Evolutionary conservation across 73 alveolate species (phyloP), one percentile per base, ranked within the genome.

Genomic region (Paramecium tetraurelia): DNA sequence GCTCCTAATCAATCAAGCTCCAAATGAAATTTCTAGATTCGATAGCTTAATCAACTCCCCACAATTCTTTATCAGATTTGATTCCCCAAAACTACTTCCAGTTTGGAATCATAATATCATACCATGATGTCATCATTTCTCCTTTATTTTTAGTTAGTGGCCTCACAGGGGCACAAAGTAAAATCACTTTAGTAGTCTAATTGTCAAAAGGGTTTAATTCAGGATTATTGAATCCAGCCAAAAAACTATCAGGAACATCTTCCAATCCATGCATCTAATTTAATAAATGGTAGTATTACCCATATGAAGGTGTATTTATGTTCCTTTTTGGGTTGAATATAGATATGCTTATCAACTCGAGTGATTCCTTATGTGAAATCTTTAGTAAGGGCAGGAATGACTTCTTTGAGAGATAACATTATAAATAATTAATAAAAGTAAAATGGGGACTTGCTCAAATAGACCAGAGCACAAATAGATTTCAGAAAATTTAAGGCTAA

Each of bases 81-180:
- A 29, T 20, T 16, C 86, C 86, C 86, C 86, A 72, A 21, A 35
- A 72, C 18, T 72, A 72, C n/a, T 72, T 72, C 57, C 59, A 72
- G n/a, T 72, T 35, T 35, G 86, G 84, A 14, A 63, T 63, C 84
- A 63, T 63, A 27, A 63, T 63, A 46, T 89, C 94, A 50, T 89
- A 89, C 94, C 94, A 89, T 18, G 92, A 70, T 18, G 86, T 89
- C 89, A 70, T 63, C 8, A 22, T 38, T 46, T 43, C 86, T 11
- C 94, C 94, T 21, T 29, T 14, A 71, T 89, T 89, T 24, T 70
- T 59, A 12, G 94, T 89, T 33, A 89, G 58, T n/a, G 89, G 94
- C 27, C 94, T 69, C 68, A 41, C 80, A 38, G 94, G 94, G 1
- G 94, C 94, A 59, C 92, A 59, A 0, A 89, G 57, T 71, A 89